Evolutionary conservation across 2,329 filamentous ascomycete genomes (phyloP), one percentile per base, ranked within the genome.

Genomic region (Aspergillus sp.): DNA sequence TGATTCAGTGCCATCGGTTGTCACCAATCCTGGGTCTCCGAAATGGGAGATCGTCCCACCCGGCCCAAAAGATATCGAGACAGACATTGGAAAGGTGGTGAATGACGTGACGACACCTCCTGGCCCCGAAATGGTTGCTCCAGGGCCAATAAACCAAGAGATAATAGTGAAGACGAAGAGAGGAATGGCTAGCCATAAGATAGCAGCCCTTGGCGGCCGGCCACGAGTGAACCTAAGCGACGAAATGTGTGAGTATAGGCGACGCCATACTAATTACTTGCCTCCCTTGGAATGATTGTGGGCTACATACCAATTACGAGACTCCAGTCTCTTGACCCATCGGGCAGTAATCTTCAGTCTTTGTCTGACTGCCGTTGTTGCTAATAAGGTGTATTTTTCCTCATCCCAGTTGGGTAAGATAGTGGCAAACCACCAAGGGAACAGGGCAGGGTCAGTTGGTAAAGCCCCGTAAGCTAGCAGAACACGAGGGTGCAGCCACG

Each of bases 351-450:
- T 88, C 77, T 96, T 96, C 55, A 96, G 75, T 56, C 93, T 81
- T 68, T 92, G 87, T 59, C 93, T 82, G 4, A 96, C 91, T 64
- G 90, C 93, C 3, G 82, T 87, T 5, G 88, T 89, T 12, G 81
- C 81, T 14, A 97, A 76, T 19, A 97, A 77, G 12, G 83, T 81
- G 64, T 96, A 96, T 70, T 93, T 96, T 66, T 95, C 89, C 27
- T 86, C 78, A 25, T 95, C 90, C 14, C 84, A 82, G 39, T 95
- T 86, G 0, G 91, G 91, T 12, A 96, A 75, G 19, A 95, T 87
- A 68, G 86, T 90, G 9, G 90, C 92, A 64, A 96, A 89, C 93
- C 93, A 97, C 82, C 92, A 96, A 0, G 92, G 90, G 64, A 96
- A 95, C 1, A 85, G 73, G 3, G 87, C 87, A 1, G 91, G 87